phyloP scores from a whole-genome alignment of 2,329 filamentous ascomycete species.

The Rugonectria rugulosa region DNA sequence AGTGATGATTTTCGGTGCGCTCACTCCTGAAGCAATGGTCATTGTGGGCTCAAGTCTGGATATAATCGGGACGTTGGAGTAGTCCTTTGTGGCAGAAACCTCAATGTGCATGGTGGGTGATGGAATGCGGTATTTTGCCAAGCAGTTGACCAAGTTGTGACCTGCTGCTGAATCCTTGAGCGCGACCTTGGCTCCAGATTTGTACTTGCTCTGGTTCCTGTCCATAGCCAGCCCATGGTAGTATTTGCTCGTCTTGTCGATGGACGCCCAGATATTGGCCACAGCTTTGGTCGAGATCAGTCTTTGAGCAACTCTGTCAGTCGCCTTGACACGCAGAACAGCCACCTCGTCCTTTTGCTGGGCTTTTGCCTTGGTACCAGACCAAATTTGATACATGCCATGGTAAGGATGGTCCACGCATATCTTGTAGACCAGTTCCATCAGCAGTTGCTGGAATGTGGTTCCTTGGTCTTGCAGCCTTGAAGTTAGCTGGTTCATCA shows the following conservation, averaged over 20 bases:
- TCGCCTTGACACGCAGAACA: slow-evolving; percentile 76
- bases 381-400: slow-evolving; percentile 96
- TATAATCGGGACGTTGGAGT: slow-evolving; percentile 79
- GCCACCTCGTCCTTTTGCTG: slow-evolving; percentile 78
- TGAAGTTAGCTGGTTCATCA: slow-evolving; percentile 98
- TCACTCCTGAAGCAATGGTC: slow-evolving; percentile 87
- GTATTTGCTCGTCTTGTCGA: slow-evolving; percentile 76
- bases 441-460: slow-evolving; percentile 80
- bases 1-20: slow-evolving; percentile 92
- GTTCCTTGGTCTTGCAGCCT: slow-evolving; percentile 75
- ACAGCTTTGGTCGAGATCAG: slow-evolving; percentile 62
- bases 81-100: slow-evolving; percentile 76
- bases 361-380: slow-evolving; percentile 73
- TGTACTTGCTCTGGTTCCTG: slow-evolving; percentile 69
- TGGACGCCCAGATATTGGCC: slow-evolving; percentile 69
- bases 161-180: slow-evolving; percentile 71
- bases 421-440: slow-evolving; percentile 78
- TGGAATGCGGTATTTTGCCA: slow-evolving; percentile 75
- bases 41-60: slow-evolving; percentile 76
- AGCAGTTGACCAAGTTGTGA: slow-evolving; percentile 65
- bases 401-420: slow-evolving; percentile 95
- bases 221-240: slow-evolving; percentile 72
- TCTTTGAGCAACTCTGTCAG: slow-evolving; percentile 69
- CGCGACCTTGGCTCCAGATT: slow-evolving; percentile 69
- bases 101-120: slow-evolving; percentile 89